Evolutionary conservation across 371 early-diverging fungal species (phyloP).

Genomic region (Haplosporangium sp.): DNA sequence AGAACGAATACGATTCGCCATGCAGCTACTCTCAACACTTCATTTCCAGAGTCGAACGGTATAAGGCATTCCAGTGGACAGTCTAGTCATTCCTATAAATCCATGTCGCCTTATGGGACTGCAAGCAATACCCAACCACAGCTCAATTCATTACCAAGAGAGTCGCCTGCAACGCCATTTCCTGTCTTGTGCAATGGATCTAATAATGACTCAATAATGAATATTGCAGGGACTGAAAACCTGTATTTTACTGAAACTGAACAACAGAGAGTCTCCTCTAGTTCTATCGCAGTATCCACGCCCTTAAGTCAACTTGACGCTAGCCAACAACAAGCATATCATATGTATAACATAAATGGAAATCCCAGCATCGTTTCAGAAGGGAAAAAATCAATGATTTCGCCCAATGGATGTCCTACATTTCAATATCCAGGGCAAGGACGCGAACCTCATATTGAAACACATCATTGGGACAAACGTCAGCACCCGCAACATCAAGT

Average conservation of each 20-base stretch:
- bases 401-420: conserved; percentile 37
- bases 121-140: not conserved
- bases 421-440: conserved; percentile 30
- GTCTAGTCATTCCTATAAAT: conserved; percentile 6
- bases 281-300: conserved; percentile 4
- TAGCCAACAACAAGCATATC: conserved; percentile 19
- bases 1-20: conserved; percentile 11
- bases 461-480: conserved; percentile 44
- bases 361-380: not conserved
- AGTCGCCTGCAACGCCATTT: conserved; percentile 44
- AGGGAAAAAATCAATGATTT: conserved; percentile 21
- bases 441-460: conserved; percentile 25
- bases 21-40: not conserved
- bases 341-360: conserved; percentile 23
- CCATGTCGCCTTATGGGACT: not conserved
- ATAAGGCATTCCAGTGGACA: not conserved
- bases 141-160: conserved; percentile 4
- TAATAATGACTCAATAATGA: conserved; percentile 8
- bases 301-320: not conserved
- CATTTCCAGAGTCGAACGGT: not conserved
- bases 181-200: conserved; percentile 18
- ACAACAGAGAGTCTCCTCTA: not conserved
- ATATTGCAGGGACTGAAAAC: conserved; percentile 7
- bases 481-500: conserved; percentile 47
- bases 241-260: conserved; percentile 15